Base-by-base conservation (phyloP, 73 alveolate species). In the Effrenium voratum region DNA sequence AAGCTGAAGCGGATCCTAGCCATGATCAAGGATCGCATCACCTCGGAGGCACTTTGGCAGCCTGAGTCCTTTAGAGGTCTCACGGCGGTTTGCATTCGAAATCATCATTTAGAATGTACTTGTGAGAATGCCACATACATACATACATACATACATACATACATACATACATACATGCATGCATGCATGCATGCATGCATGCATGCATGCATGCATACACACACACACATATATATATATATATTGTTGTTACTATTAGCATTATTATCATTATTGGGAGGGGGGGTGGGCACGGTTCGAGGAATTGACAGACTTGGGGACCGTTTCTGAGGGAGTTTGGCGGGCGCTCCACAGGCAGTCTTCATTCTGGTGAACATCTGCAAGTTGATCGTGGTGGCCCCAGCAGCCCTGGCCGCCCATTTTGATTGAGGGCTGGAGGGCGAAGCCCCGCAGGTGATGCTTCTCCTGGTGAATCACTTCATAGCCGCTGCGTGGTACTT, bases 11-110 rank as follows among this genome's bases (percentile, higher is more conserved):
- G 95, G 41, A 88, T 88, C 84, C 28, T 88, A 50, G 95, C 95
- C 46, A 88, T 77, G 72, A 88, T 88, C 95, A 88, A 88, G 55
- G 95, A 88, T 28, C 95, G 95, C 15, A 88, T 88, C 85, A 88
- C 95, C 3, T 88, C 95, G 5, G 95, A 88, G 95, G 95, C 85
- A 2, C n/a, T n/a, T n/a, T n/a, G n/a, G n/a, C n/a, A n/a, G n/a
- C n/a, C n/a, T n/a, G n/a, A n/a, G n/a, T n/a, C n/a, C n/a, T n/a
- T n/a, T n/a, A n/a, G n/a, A n/a, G n/a, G n/a, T n/a, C n/a, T n/a
- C n/a, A n/a, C n/a, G n/a, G n/a, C n/a, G n/a, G n/a, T n/a, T n/a
- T 24, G 43, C 46, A 70, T 70, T n/a, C 45, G 24, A 24, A 8
- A 32, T 24, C 43, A 15, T 32, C 16, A 70, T 15, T 26, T 24